phyloP scores from a whole-genome alignment of 495 filamentous ascomycete genomes.

The Penicillium arizonense region DNA sequence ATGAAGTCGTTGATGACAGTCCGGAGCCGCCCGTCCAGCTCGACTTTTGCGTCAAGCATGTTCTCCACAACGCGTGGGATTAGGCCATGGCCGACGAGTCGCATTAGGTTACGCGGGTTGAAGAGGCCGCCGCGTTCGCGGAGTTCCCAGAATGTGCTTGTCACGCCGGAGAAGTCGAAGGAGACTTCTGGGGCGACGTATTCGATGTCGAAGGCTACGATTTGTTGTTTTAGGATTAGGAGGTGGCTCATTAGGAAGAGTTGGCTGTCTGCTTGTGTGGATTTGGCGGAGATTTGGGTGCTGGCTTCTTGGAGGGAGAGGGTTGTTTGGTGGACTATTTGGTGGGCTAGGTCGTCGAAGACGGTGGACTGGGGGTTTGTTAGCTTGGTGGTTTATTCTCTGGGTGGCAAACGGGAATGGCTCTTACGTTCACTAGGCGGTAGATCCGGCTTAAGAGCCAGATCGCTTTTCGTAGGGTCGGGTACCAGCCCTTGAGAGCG shows the following conservation, averaged over 20 bases:
- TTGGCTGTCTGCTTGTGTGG: constrained; percentile 61
- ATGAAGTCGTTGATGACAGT: constrained; percentile 81
- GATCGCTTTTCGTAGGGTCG: constrained; percentile 72
- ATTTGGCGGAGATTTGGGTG: constrained; percentile 52
- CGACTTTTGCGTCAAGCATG: constrained; percentile 75
- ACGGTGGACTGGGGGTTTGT: constrained; percentile 54
- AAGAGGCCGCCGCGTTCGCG: constrained; percentile 68
- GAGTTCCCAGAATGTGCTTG: constrained; percentile 74
- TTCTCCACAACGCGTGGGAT: constrained; percentile 62
- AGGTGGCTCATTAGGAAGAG: constrained; percentile 91
- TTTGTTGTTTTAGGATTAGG: constrained; percentile 85
- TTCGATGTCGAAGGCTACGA: constrained; percentile 88
- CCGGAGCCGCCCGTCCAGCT: constrained; percentile 74
- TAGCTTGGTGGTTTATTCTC: background rate
- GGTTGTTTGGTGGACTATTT: constrained; percentile 73
- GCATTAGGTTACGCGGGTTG: constrained; percentile 60
- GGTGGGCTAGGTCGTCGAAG: constrained; percentile 76
- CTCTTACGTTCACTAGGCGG: constrained; percentile 66
- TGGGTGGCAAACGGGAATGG: background rate
- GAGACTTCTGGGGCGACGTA: constrained; percentile 73
- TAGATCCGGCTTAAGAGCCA: constrained; percentile 84
- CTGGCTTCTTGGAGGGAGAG: constrained; percentile 58
- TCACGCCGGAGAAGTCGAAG: constrained; percentile 76
- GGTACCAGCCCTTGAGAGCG: constrained; percentile 56
- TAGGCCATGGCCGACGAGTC: constrained; percentile 57